Base-by-base conservation (phyloP, 2,329 filamentous ascomycete genomes). In the Emydomyces testavorans region DNA sequence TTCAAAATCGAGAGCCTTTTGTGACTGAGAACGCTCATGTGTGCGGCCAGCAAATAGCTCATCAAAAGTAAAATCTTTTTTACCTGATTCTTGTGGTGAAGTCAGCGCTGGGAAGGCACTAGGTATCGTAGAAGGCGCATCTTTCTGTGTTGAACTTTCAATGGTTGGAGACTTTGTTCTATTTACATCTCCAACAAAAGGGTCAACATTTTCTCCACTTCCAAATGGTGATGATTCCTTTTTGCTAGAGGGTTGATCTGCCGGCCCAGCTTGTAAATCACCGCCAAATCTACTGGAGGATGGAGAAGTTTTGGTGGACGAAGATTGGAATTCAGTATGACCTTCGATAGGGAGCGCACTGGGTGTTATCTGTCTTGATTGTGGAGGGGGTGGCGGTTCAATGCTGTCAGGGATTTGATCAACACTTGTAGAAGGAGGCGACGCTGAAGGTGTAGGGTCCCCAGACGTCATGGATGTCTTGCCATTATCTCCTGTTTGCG, bases 361-460 rank as follows among this genome's bases (percentile, higher is more conserved):
- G 4, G 87, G 85, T 50, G 77, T 87, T 53, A 90, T 80, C 62
- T 93, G 87, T 50, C 81, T 76, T 18, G 83, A 84, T 62, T 83
- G 80, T 11, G 83, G 80, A 24, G 83, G 72, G 31, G 81, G 78
- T 16, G 72, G 71, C 11, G 46, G 46, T 40, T 62, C 61, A 28
- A 53, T 50, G 5, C 54, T 50, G 10, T 57, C 58, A 20, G 60
- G 46, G 26, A 36, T 24, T 6, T 35, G 29, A 34, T 41, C 29
- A 18, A 48, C 26, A n/a, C 60, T 52, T 28, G 58, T 57, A 31
- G 71, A 70, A 49, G 82, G 67, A 62, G 84, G 76, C 64, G 74
- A 84, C 48, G 70, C 77, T 62, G 71, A 83, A 63, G 71, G 83
- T 59, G 71, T 84, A 58, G 70, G 79, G 58, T 64, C 75, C 48